These are phyloP conservation scores for Magnaporthiopsis rhizophila DNA, from an alignment of 2,329 filamentous ascomycete species.

Conservation along the genomic window DNA sequence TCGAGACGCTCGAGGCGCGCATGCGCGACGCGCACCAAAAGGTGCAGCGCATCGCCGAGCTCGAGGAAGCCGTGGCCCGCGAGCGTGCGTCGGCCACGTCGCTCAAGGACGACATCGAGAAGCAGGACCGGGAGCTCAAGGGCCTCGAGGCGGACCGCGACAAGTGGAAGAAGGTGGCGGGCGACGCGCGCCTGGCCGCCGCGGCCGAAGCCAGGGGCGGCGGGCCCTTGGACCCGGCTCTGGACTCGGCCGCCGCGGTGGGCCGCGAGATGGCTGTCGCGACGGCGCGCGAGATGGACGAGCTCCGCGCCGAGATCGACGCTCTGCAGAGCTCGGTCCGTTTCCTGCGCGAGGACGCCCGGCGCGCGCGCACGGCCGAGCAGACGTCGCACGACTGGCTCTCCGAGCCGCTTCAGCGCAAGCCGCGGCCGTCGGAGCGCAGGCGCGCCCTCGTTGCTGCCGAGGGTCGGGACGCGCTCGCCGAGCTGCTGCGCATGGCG, in stretches of 20 bases:
- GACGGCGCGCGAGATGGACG: slow-evolving; percentile 65
- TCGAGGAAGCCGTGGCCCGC: slow-evolving; percentile 52
- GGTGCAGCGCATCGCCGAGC: slow-evolving; percentile 57
- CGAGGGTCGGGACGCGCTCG: slow-evolving; percentile 57
- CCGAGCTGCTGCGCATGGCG: slow-evolving; percentile 56
- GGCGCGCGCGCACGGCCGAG: slow-evolving; percentile 50
- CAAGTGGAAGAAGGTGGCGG: slow-evolving; percentile 64
- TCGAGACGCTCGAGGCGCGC: slow-evolving; percentile 82
- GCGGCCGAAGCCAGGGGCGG: slow-evolving; percentile 31
- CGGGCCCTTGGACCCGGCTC: slow-evolving; percentile 19
- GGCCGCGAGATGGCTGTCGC: slow-evolving; percentile 61
- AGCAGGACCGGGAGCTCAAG: slow-evolving; percentile 59
- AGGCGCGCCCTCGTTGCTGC: slow-evolving; percentile 43
- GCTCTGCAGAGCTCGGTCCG: slow-evolving; percentile 57
- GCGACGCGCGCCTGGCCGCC: slow-evolving; percentile 49
- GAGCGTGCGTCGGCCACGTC: slow-evolving; percentile 41
- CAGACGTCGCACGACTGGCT: slow-evolving; percentile 54
- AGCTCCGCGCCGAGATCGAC: slow-evolving; percentile 60
- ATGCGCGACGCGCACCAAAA: slow-evolving; percentile 80
- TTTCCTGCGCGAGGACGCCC: slow-evolving; percentile 60
- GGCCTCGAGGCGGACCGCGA: slow-evolving; percentile 57
- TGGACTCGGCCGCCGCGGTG: neutral
- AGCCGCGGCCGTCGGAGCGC: slow-evolving; percentile 34
- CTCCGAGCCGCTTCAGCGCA: slow-evolving; percentile 46
- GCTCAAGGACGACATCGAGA: slow-evolving; percentile 56